phyloP scores from a whole-genome alignment of 2,329 filamentous ascomycete genomes.

The Didymella exigua region DNA sequence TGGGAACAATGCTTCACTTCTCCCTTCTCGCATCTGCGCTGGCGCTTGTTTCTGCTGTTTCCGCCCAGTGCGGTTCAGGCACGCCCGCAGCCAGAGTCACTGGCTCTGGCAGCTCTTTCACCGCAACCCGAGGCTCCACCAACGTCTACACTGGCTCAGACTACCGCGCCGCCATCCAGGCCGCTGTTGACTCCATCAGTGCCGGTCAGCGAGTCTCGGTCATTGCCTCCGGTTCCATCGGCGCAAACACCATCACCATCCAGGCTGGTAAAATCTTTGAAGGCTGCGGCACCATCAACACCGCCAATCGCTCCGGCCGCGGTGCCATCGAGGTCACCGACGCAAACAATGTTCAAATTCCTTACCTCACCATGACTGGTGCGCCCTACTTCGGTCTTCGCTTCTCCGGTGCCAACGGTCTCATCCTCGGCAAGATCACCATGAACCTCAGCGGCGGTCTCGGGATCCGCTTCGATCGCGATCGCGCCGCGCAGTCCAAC shows the following conservation, averaged over 20 bases:
- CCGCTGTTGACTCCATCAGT: constrained; percentile 59
- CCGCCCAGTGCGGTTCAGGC: constrained; percentile 57
- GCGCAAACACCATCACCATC: constrained; percentile 59
- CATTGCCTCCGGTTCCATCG: constrained; percentile 62
- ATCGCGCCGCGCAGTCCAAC: constrained; percentile 58
- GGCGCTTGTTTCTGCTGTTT: constrained; percentile 47
- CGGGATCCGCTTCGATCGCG: constrained; percentile 64
- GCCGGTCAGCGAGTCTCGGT: constrained; percentile 61
- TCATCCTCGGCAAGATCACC: constrained; percentile 59
- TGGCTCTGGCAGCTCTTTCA: constrained; percentile 55
- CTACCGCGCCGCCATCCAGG: constrained; percentile 61
- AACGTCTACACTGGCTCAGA: constrained; percentile 60
- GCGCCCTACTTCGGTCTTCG: constrained; percentile 63
- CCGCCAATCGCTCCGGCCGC: constrained; percentile 49
- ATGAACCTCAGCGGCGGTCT: constrained; percentile 62
- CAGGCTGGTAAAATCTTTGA: constrained; percentile 62
- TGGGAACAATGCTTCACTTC: constrained; percentile 44
- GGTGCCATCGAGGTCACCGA: constrained; percentile 62
- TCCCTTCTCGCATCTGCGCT: constrained; percentile 50
- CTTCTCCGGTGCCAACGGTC: constrained; percentile 58
- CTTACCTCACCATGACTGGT: constrained; percentile 63
- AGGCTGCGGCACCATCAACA: constrained; percentile 63
- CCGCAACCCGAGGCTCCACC: constrained; percentile 52
- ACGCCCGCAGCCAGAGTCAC: constrained; percentile 56
- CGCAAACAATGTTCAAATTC: constrained; percentile 58